Conservation (phyloP, 495 filamentous ascomycete genomes). For the Penicillium chermesinum region DNA sequence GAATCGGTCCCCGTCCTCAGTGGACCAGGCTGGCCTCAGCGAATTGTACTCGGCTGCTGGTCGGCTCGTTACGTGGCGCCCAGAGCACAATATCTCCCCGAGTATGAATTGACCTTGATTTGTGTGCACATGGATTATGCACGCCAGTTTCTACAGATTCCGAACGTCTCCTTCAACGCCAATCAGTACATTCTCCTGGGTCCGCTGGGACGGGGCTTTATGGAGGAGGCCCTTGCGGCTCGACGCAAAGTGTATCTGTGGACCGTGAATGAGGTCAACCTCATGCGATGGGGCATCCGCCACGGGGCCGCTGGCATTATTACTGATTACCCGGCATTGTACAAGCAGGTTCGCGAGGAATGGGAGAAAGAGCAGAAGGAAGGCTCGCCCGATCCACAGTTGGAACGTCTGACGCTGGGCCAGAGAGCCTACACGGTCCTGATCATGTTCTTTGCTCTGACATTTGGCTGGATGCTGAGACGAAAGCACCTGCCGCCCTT, state of each 20-base stretch:
- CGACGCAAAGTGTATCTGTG: conserved; percentile 64
- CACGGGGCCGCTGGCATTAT: conserved; percentile 52
- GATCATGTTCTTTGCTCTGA: conserved; percentile 10
- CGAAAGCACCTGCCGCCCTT: conserved; percentile 10
- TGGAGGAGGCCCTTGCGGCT: conserved; percentile 50
- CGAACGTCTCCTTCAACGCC: conserved; percentile 68
- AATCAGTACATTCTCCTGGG: conserved; percentile 59
- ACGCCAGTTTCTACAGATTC: conserved; percentile 56
- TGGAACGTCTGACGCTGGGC: conserved; percentile 12
- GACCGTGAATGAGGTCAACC: conserved; percentile 73
- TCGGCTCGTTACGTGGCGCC: conserved; percentile 61
- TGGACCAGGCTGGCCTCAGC: conserved; percentile 56
- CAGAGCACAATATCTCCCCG: conserved; percentile 56
- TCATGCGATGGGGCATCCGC: conserved; percentile 69
- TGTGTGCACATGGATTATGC: conserved; percentile 66
- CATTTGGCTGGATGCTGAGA: conserved; percentile 26
- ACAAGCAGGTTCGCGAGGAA: conserved; percentile 8
- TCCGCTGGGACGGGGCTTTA: conserved; percentile 57
- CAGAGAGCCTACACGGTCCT: conserved; percentile 12
- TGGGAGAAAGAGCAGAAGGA: conserved; percentile 16
- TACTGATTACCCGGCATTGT: conserved; percentile 49
- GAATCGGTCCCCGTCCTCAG: conserved; percentile 39
- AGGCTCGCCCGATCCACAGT: conserved; percentile 1
- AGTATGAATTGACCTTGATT: conserved; percentile 65
- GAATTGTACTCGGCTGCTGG: conserved; percentile 79